Base-by-base conservation (phyloP, 352 stramenopile species). In the Thalassiosira sp. region DNA sequence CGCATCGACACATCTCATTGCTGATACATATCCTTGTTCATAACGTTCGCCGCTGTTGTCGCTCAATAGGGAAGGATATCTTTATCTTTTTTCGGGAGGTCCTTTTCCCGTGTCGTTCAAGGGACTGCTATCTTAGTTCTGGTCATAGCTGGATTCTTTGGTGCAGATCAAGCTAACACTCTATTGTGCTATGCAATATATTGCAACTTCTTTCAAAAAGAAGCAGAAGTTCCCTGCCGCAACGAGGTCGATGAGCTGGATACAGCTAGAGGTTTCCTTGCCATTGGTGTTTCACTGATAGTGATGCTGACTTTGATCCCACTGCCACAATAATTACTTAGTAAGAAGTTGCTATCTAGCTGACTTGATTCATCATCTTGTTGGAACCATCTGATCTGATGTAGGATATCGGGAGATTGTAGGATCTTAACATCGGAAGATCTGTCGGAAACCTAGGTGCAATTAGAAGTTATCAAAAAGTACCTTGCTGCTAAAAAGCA, bases 61-160 rank as follows among this genome's bases (percentile, higher is more conserved):
- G n/a, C n/a, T n/a, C n/a, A n/a, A n/a, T n/a, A n/a, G n/a, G 86
- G 83, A 45, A 31, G 86, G 56, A 81, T 90, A 27, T 78, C 60
- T 16, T 24, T 82, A 11, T 54, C 77, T 15, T 68, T 91, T 10
- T 90, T 91, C 49, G 86, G 86, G 22, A 68, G 86, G 46, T 56
- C 46, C 20, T 61, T 90, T 42, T 56, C 85, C 15, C 56, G 69
- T 51, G 81, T 76, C 6, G 20, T 86, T 1, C 63, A 72, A 15
- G 80, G 68, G 53, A 57, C 82, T 33, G 53, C 60, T n/a, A 31
- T 91, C 20, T 53, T 91, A n/a, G 5, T 48, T 24, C 31, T 82
- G 31, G 60, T 61, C 48, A 16, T 83, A 10, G 43, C 46, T 49
- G 63, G 71, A 0, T 37, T 86, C 3, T 76, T 90, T 58, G 59